A percentile compares a stretch with the other conserved stretches of the same genome.
Evolutionary conservation across 352 stramenopile genomes (phyloP).

Genomic region (Globisporangium viniferum): DNA sequence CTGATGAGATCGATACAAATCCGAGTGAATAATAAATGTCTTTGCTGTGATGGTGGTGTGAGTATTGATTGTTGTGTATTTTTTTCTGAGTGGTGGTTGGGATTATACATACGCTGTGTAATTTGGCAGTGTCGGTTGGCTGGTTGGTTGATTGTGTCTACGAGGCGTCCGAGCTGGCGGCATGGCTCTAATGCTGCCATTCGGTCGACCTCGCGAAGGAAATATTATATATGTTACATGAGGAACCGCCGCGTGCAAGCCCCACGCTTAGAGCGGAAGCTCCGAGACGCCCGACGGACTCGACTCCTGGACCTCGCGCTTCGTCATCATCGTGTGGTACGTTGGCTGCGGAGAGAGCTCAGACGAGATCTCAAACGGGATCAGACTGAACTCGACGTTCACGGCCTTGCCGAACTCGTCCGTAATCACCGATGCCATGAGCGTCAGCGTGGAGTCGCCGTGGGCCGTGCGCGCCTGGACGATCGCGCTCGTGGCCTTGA

Average conservation of each 20-base stretch:
- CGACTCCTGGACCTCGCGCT: conserved; percentile 42
- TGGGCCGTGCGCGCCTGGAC: conserved; percentile 46
- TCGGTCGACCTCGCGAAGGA: conserved; percentile 1
- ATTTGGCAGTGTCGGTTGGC: conserved; percentile 1
- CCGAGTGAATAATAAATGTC: background rate
- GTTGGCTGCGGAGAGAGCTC: conserved; percentile 20
- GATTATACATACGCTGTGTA: background rate
- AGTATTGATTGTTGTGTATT: background rate
- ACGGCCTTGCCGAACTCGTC: conserved; percentile 50
- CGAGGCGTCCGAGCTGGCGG: background rate
- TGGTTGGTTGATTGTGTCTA: background rate
- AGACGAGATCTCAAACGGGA: conserved; percentile 58
- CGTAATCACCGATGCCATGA: conserved; percentile 53
- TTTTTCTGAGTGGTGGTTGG: background rate
- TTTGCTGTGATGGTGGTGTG: background rate
- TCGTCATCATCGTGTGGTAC: conserved; percentile 20
- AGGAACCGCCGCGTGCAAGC: background rate
- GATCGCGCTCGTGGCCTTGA: conserved; percentile 41
- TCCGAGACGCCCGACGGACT: conserved; percentile 55
- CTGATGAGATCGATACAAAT: background rate
- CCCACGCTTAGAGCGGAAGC: conserved; percentile 31
- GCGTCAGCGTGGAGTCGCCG: conserved; percentile 48
- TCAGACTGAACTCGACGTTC: conserved; percentile 61
- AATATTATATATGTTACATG: conserved; percentile 66
- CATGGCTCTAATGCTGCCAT: background rate